These are phyloP conservation scores for Cercospora zeina DNA, from an alignment of 2,329 filamentous ascomycete genomes.

Conservation along the genomic window DNA sequence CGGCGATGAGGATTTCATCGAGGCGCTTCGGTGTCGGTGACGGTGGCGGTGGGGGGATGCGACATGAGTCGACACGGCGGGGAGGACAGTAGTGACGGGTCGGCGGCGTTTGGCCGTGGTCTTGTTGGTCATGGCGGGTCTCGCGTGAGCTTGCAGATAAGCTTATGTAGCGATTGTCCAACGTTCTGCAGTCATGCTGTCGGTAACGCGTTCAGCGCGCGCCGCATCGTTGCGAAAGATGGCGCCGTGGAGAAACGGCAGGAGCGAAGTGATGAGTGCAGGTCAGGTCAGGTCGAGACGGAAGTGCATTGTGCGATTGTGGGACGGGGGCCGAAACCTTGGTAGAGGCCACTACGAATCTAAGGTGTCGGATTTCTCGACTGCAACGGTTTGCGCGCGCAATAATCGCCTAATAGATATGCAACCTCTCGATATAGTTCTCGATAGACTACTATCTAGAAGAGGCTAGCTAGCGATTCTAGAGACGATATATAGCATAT, in stretches of 20 bases:
- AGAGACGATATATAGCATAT: too few species aligned
- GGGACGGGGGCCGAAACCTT: too few species aligned
- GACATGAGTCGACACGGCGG: not conserved
- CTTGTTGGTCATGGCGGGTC: not conserved
- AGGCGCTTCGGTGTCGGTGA: not conserved
- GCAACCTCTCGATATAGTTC: too few species aligned
- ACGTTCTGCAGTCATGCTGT: not conserved
- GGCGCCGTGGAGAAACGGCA: not conserved
- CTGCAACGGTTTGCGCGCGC: too few species aligned
- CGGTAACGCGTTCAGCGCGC: not conserved
- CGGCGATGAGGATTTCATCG: not conserved
- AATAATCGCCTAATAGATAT: too few species aligned
- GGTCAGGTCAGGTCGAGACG: too few species aligned
- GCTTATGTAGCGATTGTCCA: not conserved
- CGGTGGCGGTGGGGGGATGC: not conserved
- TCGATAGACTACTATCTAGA: too few species aligned
- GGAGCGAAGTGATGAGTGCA: not conserved
- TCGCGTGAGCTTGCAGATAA: constrained; percentile 4
- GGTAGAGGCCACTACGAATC: too few species aligned
- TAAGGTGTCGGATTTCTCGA: too few species aligned
- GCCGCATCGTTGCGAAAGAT: not conserved
- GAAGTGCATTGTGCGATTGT: too few species aligned
- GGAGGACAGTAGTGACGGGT: not conserved
- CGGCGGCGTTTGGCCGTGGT: not conserved
- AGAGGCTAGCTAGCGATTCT: too few species aligned